Percentiles rank a stretch among this genome's conserved stretches.
phyloP scores from a whole-genome alignment of 2,329 filamentous ascomycete genomes.

The Sporothrix luriei region DNA sequence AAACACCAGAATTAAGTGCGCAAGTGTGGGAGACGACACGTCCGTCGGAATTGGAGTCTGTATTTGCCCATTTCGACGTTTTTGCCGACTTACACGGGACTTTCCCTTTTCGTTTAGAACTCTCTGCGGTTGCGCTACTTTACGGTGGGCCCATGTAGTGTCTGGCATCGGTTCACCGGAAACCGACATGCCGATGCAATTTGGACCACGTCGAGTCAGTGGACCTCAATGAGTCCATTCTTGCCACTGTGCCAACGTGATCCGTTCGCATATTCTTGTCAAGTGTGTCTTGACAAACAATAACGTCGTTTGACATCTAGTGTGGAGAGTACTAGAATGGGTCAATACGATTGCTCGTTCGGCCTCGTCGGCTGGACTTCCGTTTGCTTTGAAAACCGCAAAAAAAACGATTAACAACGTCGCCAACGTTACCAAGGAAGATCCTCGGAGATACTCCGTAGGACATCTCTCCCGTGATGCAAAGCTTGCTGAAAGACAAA shows the following conservation, averaged over 20 bases:
- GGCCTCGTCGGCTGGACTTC: not conserved
- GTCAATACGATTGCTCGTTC: not conserved
- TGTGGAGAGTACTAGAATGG: not conserved
- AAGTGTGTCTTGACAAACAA: not conserved
- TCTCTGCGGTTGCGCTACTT: not conserved
- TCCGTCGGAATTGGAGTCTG: not conserved
- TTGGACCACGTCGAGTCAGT: too few relatives aligned
- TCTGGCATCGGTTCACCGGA: not conserved
- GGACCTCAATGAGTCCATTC: too few relatives aligned
- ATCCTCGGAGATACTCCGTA: slow-evolving; percentile 18
- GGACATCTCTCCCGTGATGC: not conserved
- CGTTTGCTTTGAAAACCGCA: not conserved
- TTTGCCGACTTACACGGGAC: slow-evolving; percentile 18
- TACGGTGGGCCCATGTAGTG: not conserved
- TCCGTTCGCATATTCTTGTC: not conserved
- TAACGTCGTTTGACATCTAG: not conserved
- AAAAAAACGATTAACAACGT: too few relatives aligned
- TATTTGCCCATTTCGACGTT: not conserved
- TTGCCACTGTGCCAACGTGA: not conserved
- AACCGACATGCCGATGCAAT: slow-evolving; percentile 9
- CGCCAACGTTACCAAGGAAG: too few relatives aligned
- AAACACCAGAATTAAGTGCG: not conserved
- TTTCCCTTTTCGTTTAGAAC: too few relatives aligned
- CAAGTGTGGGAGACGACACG: not conserved
- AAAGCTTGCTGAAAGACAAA: not conserved